phyloP scores from a whole-genome alignment of 1,139 yeast species.

The Oligophagozyma castellii region DNA sequence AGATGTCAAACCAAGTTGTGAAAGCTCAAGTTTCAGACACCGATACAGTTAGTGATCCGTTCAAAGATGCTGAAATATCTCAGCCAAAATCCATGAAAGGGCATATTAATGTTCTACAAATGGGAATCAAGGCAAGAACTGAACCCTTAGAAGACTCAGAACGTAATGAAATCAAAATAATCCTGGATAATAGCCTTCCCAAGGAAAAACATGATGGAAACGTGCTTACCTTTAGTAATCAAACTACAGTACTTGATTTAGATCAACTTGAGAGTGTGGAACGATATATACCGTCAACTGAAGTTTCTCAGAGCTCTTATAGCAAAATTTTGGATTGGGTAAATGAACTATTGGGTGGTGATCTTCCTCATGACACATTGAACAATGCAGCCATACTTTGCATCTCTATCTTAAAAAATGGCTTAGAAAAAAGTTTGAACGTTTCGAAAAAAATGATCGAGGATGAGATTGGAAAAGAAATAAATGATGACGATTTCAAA shows the following conservation, averaged over 20 bases:
- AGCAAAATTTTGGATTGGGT: constrained; percentile 39
- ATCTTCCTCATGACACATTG: constrained; percentile 43
- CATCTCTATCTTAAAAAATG: constrained; percentile 36
- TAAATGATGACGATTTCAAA: constrained; percentile 27
- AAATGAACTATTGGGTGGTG: constrained; percentile 33
- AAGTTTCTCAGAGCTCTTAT: constrained; percentile 31
- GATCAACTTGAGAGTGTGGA: constrained; percentile 29
- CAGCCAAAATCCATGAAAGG: constrained; percentile 65
- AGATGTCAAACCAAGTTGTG: constrained; percentile 66
- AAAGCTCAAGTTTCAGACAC: constrained; percentile 41
- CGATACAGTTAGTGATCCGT: constrained; percentile 26
- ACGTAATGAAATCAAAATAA: too few species aligned
- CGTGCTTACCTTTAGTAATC: too few species aligned
- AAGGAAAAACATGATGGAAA: too few species aligned
- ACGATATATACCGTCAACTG: constrained; percentile 39
- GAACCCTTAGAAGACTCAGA: too few species aligned
- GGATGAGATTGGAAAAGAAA: constrained; percentile 33
- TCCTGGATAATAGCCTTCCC: too few species aligned
- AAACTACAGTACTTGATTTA: too few species aligned
- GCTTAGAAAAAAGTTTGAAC: constrained; percentile 26
- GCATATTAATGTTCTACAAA: constrained; percentile 44
- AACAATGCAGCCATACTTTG: constrained; percentile 51
- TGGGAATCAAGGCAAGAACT: constrained; percentile 63
- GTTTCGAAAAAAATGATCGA: constrained; percentile 30
- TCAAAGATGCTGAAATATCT: constrained; percentile 36